A percentile compares a stretch with the other conserved stretches of the same genome.
Conservation (phyloP, 2,329 filamentous ascomycete genomes). For the Rasamsonia emersonii region DNA sequence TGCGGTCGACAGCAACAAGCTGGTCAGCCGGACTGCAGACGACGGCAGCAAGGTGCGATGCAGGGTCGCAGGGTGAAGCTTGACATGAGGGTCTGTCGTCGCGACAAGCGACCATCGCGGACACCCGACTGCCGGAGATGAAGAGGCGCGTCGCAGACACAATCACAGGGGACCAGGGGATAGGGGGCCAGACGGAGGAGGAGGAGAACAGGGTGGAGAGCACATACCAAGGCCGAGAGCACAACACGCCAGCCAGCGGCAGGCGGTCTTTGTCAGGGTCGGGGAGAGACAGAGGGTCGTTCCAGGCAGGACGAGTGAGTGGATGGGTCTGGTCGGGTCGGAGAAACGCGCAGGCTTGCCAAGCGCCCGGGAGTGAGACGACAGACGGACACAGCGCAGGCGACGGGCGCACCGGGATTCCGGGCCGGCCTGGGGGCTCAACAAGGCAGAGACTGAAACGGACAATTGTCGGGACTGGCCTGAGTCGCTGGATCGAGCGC, state of each 20-base stretch:
- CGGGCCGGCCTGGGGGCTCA: conserved; percentile 1
- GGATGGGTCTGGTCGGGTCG: conserved; percentile 8
- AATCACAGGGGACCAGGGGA: not conserved
- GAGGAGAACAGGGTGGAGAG: conserved; percentile 3
- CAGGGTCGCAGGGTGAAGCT: too few species aligned
- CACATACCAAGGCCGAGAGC: conserved; percentile 9
- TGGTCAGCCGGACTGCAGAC: too few species aligned
- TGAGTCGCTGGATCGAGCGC: too few species aligned
- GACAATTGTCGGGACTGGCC: too few species aligned
- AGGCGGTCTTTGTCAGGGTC: conserved; percentile 1
- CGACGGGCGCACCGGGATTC: conserved; percentile 1
- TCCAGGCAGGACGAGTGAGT: conserved; percentile 7
- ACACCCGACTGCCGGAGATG: too few species aligned
- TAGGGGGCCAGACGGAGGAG: not conserved
- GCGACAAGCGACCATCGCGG: too few species aligned
- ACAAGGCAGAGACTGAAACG: too few species aligned
- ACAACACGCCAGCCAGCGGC: conserved; percentile 8
- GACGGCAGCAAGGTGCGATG: too few species aligned
- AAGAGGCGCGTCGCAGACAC: too few species aligned
- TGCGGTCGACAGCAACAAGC: too few species aligned
- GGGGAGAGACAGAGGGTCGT: conserved; percentile 4
- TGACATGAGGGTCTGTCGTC: too few species aligned
- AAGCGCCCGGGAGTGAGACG: not conserved
- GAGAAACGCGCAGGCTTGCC: conserved; percentile 2
- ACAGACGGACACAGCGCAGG: not conserved